phyloP scores from a whole-genome alignment of 176 grass and related monocot genomes.

The Phoenix dactylifera region DNA sequence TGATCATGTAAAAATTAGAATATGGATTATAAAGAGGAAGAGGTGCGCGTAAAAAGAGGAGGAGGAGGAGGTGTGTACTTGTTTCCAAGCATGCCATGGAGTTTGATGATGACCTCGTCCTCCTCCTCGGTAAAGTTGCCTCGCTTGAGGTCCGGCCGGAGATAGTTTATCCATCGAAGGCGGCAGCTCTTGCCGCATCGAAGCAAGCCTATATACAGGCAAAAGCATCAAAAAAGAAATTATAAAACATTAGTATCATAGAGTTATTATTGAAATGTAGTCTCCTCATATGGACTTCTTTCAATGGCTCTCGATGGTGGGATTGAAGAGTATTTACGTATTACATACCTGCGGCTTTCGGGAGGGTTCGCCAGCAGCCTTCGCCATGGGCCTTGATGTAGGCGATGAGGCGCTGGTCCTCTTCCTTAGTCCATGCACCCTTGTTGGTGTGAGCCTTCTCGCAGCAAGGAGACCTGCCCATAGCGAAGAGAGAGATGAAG shows the following conservation, averaged over 20 bases:
- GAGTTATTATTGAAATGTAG: too few relatives aligned
- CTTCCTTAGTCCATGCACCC: slow-evolving; percentile 20
- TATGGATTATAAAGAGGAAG: not conserved
- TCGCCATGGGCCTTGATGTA: slow-evolving; percentile 20
- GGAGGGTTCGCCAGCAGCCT: slow-evolving; percentile 15
- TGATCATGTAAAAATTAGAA: too few relatives aligned
- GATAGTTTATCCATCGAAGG: slow-evolving; percentile 22
- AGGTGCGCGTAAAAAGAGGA: too few relatives aligned
- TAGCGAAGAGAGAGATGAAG: not conserved
- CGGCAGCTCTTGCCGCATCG: slow-evolving; percentile 19
- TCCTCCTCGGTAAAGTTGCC: slow-evolving; percentile 18
- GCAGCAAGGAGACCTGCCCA: slow-evolving; percentile 17
- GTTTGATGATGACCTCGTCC: slow-evolving; percentile 15
- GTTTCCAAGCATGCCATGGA: slow-evolving; percentile 17
- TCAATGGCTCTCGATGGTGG: not conserved
- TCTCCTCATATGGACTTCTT: not conserved
- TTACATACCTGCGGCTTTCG: slow-evolving; percentile 5
- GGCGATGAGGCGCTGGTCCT: slow-evolving; percentile 15
- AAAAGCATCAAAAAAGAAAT: not conserved
- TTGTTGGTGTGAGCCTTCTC: slow-evolving; percentile 24
- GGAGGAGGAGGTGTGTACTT: not conserved
- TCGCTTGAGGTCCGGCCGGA: slow-evolving; percentile 16
- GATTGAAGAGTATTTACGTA: not conserved
- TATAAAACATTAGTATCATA: too few relatives aligned
- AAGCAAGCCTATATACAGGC: not conserved